Evolutionary conservation across 2,329 filamentous ascomycete genomes (phyloP).

Genomic region (Penicillium sp.): DNA sequence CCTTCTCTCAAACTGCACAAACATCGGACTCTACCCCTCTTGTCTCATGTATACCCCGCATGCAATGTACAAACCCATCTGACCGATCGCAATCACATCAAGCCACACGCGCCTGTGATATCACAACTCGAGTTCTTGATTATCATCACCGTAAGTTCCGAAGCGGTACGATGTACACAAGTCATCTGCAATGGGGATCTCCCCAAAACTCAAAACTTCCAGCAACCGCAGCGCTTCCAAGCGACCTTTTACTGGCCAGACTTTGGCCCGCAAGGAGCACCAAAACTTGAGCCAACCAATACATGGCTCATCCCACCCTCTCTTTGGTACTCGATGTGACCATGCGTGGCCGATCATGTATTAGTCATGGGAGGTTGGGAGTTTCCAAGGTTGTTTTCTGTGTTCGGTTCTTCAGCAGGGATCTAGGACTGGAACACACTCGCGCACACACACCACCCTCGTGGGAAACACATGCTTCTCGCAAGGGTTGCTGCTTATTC

Average conservation of each 20-base stretch:
- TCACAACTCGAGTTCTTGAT: background rate
- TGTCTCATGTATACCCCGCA: conserved; percentile 7
- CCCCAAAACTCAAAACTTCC: conserved; percentile 17
- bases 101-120: conserved; percentile 3
- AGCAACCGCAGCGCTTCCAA: conserved; percentile 11
- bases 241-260: conserved; percentile 13
- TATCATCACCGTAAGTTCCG: background rate
- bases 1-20: background rate
- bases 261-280: background rate
- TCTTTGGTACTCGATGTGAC: conserved; percentile 15
- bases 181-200: conserved; percentile 18
- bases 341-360: conserved; percentile 22
- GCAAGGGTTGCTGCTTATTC: background rate
- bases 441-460: background rate
- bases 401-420: conserved; percentile 4
- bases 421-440: background rate
- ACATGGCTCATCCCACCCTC: conserved; percentile 10
- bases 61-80: conserved; percentile 1
- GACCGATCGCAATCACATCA: conserved; percentile 8
- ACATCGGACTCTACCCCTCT: background rate
- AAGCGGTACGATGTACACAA: background rate
- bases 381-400: background rate
- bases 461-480: conserved; percentile 6
- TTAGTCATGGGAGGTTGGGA: conserved; percentile 1
- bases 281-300: conserved; percentile 9